Evolutionary conservation across 768 basidiomycete species (phyloP), one percentile per base, ranked within the genome.

Genomic region (Phaffia tasmanica): DNA sequence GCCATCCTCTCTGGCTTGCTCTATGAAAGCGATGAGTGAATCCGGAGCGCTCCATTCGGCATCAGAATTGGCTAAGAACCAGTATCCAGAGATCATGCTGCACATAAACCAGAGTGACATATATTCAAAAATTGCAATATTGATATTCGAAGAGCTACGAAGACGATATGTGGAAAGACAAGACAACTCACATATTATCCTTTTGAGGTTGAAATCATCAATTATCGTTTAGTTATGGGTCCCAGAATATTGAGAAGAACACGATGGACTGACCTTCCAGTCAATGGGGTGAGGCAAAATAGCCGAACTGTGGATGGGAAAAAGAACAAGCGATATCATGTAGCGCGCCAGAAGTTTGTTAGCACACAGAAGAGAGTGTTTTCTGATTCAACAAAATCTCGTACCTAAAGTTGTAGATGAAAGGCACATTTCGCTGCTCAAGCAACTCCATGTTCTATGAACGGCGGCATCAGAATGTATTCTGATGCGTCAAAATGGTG

Each of bases 261-360:
- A 5, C 4, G 35, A 42, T 11, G 11, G 35, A 42, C 35, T 42
- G 11, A 42, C 35, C 35, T 81, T 80, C 84, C 84, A 86, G 71
- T 86, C 85, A 16, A 85, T 75, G n/a, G 85, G 85, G 72, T 84
- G 84, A 1, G 84, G 83, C 1, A 86, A 85, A 18, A 86, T 83
- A 35, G 81, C 79, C 75, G 80, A 63, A 14, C 63, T 42, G 11
- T 5, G 35, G 35, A 42, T 42, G 11, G 35, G 6, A 42, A 11
- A 42, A 42, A 42, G 6, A 42, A n/a, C n/a, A n/a, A n/a, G n/a
- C 5, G 3, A 30, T 29, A 67, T 21, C 21, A 47, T 35, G 35
- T 61, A 25, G 58, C 47, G 46, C n/a, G n/a, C 63, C 50, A 65
- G 61, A 4, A 64, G 60, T 23, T 16, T 54, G 35, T 6, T 0